Evolutionary conservation across 768 basidiomycete genomes (phyloP), one percentile per base, ranked within the genome.

Genomic region (Phaffia australis): DNA sequence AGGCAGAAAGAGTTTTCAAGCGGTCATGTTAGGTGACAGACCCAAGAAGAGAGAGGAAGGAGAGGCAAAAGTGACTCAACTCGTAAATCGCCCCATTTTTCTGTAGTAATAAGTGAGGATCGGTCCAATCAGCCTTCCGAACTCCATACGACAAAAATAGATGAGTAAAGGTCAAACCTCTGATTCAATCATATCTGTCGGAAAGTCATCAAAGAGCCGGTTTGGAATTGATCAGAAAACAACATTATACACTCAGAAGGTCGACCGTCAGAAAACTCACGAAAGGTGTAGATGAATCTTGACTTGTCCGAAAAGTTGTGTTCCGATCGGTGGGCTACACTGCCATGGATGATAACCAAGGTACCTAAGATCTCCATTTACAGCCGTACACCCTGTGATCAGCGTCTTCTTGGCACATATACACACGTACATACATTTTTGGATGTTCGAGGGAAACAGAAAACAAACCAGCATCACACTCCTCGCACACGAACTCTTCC

Each of bases 231-330:
- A 32, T 8, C 7, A 57, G 8, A 35, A 32, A 57, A n/a, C 23
- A 57, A 4, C 23, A 18, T 35, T 9, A 57, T 11, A 23, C 9
- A 8, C 56, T 35, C 6, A 60, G 11, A 48, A 18, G 23, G 21
- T n/a, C 27, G 35, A n/a, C 9, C 35, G 9, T 42, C 63, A 42
- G 59, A 27, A n/a, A 32, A 18, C 35, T 42, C 11, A 42, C 35
- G 93, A 76, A 95, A 97, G 0, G 95, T 98, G 74, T 98, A 99
- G 32, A 93, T 93, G 64, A 79, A 77, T 9, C 95, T 82, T 1
- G 89, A 89, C 69, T 85, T 81, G 25, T 82, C 79, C 63, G 88
- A 89, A 0, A 81, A 81, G 75, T 99, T 99, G 63, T 83, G 83
- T 74, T 89, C 88, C 0, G 88, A 90, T 74, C 90, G 91, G 78